phyloP scores from a whole-genome alignment of 2,329 filamentous ascomycete species.

The Eutypa lata region DNA sequence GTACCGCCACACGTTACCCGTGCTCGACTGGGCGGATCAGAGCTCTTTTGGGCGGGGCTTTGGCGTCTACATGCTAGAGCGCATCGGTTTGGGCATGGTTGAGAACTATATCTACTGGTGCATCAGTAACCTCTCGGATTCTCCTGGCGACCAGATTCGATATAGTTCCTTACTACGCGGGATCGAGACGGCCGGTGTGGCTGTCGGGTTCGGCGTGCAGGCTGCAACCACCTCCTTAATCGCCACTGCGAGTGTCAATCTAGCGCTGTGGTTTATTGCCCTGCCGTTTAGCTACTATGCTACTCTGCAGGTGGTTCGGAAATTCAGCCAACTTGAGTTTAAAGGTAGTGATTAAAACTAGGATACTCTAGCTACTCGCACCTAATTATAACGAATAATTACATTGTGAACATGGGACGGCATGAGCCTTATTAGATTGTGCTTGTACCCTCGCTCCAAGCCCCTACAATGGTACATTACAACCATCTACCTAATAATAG shows the following conservation, averaged over 20 bases:
- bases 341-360: not conserved
- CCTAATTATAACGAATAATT: no score
- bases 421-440: no score
- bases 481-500: no score
- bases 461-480: no score
- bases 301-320: constrained; percentile 37
- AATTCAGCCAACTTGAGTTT: constrained; percentile 30
- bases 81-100: constrained; percentile 35
- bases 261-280: constrained; percentile 38
- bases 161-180: constrained; percentile 41
- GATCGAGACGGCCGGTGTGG: constrained; percentile 39
- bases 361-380: not conserved
- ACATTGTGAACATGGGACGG: no score
- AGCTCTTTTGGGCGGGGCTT: constrained; percentile 38
- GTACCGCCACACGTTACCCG: constrained; percentile 38
- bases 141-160: constrained; percentile 40
- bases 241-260: constrained; percentile 41
- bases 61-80: constrained; percentile 39
- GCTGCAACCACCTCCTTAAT: constrained; percentile 40
- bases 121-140: constrained; percentile 42
- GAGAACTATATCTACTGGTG: constrained; percentile 47
- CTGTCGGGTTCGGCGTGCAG: constrained; percentile 41
- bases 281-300: constrained; percentile 42
- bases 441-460: no score
- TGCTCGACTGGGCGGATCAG: constrained; percentile 41